Base-by-base conservation (phyloP, 2,329 filamentous ascomycete species). In the Epichloe festucae region DNA sequence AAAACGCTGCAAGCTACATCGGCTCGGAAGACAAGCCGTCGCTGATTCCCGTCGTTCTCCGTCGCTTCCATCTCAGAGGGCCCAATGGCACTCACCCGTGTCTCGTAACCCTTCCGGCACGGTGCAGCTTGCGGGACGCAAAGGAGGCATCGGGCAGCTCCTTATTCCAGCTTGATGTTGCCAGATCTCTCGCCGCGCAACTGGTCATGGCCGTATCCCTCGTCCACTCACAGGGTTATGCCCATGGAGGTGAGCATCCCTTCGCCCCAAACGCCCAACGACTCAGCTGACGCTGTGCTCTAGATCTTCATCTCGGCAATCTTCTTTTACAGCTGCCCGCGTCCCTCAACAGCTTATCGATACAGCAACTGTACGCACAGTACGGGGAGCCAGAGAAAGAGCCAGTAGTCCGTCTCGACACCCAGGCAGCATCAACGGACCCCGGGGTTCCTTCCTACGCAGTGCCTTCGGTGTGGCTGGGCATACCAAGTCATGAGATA, bases 231-330 rank as follows among this genome's bases (percentile, higher is more conserved):
- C 27, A 31, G 27, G 27, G 27, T 31, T 31, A 31, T 31, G 27
- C 27, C 27, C 27, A 31, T 56, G 64, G 66, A 53, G 60, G 60
- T 59, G 35, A 48, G 44, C 23, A 31, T 10, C 8, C 27, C 8
- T 3, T 31, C 27, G 8, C 27, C 27, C 8, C 27, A 31, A 31
- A 31, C 8, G 27, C 8, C 27, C 7, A 31, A 31, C 27, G 27
- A 31, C 48, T 46, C 38, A 17, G 19, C 43, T 50, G 34, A 50
- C 38, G 4, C 21, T 14, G 7, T 47, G 7, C 38, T 12, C 36
- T 27, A 62, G 66, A 63, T 52, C 54, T 70, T 45, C 63, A 70
- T 48, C 49, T 60, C 3, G 64, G 65, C n/a, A 70, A 70, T 51
- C 44, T 65, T 27, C 60, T 69, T 69, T 56, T 70, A 38, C 59